Base-by-base conservation (phyloP, 345 rosid genomes). In the Chamaenerion angustifolium region DNA sequence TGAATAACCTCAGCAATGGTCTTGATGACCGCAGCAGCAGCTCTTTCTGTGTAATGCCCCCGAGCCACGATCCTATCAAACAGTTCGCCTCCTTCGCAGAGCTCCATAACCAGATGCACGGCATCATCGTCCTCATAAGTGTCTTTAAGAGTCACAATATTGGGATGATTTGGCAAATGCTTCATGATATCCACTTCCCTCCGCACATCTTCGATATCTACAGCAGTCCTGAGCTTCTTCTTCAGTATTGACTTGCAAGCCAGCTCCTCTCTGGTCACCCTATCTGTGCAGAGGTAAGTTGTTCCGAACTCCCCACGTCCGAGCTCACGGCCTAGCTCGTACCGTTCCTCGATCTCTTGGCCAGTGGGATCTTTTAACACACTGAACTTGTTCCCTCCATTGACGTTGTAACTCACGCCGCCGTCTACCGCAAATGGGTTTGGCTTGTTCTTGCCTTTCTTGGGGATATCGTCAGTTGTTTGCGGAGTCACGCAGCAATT, bases 111-210 rank as follows among this genome's bases (percentile, higher is more conserved):
- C 69, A 90, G 66, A 67, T 90, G 96, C 8, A 90, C 98, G 16
- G 95, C 89, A 67, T 57, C 54, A 35, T 86, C 92, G 67, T 90
- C 98, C 69, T 90, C 98, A 37, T 78, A 90, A 51, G 92, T 81
- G 56, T 79, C 88, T 46, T 78, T 90, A 62, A 90, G 67, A 40
- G 80, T 64, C 8, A 90, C 94, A 41, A 90, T 69, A 64, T 86
- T 83, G 0, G 92, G 76, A 61, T 90, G 96, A 42, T 49, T 40
- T 27, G 96, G 95, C 76, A 90, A 57, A 70, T 77, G 94, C 67
- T 74, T 86, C 99, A 93, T 93, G 56, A 93, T 93, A 76, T 81
- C 88, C 46, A 77, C 99, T 56, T 93, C 99, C 67, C 96, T 85
- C 63, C 95, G 77, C 48, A 93, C 99, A 66, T 92, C 96, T 17